Percentiles rank a stretch among this genome's conserved stretches.
Conservation (phyloP, 2,329 filamentous ascomycete genomes). For the Plenodomus tracheiphilus region DNA sequence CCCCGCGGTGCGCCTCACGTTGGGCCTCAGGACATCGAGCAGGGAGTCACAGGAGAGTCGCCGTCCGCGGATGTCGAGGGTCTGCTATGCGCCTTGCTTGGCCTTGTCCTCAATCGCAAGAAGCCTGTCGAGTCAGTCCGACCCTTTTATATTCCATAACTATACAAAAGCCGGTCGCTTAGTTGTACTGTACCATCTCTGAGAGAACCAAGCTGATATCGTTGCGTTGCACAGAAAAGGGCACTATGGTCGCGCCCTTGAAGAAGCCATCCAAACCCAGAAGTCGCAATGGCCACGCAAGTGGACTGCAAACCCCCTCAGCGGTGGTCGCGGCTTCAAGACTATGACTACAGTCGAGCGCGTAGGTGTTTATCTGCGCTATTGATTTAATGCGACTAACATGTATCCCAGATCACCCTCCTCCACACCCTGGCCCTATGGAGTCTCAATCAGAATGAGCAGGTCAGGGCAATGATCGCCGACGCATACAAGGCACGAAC, state of each 20-base stretch:
- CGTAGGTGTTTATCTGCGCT: constrained; percentile 54
- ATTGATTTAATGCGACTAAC: constrained; percentile 18
- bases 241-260: constrained; percentile 89
- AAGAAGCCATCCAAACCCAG: constrained; percentile 86
- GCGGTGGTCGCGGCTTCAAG: constrained; percentile 78
- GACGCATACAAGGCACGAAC: constrained; percentile 67
- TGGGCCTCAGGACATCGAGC: constrained; percentile 92
- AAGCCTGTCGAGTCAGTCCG: constrained; percentile 92
- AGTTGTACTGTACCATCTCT: constrained; percentile 1
- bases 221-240: constrained; percentile 65
- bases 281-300: constrained; percentile 83
- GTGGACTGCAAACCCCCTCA: constrained; percentile 86
- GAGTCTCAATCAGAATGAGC: constrained; percentile 86
- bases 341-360: constrained; percentile 80
- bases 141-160: constrained; percentile 16
- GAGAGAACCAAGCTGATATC: constrained; percentile 35
- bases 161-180: constrained; percentile 25
- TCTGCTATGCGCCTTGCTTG: constrained; percentile 85
- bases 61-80: constrained; percentile 86
- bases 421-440: constrained; percentile 83
- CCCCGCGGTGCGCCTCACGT: constrained; percentile 85
- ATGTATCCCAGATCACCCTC: constrained; percentile 68
- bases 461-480: constrained; percentile 78
- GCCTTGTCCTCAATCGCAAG: constrained; percentile 91
- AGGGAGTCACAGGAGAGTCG: constrained; percentile 74